These are phyloP conservation scores for Forsythia viridissima DNA, from an alignment of 257 asterid species.

Conservation along the genomic window DNA sequence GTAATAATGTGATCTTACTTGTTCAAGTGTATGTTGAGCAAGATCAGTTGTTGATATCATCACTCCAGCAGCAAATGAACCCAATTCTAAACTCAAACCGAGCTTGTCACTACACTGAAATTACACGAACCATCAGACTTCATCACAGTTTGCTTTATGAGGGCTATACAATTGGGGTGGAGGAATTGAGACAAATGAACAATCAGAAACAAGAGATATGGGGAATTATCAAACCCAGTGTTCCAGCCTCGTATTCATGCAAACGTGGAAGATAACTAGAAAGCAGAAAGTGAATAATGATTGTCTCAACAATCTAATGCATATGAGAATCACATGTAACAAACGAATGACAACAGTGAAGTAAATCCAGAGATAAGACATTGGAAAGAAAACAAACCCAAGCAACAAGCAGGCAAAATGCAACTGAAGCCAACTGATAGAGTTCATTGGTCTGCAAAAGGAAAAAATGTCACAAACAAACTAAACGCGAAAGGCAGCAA, in stretches of 20 bases:
- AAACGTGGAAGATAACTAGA: too few relatives aligned
- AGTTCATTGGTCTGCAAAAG: constrained; percentile 91
- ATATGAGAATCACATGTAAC: not conserved
- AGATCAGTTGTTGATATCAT: constrained; percentile 99
- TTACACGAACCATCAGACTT: constrained; percentile 28
- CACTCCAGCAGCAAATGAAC: constrained; percentile 99
- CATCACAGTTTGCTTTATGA: constrained; percentile 19
- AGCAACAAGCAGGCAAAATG: constrained; percentile 98
- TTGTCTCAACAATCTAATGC: too few relatives aligned
- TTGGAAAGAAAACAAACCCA: constrained; percentile 70
- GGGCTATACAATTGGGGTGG: not conserved
- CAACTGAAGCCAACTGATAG: constrained; percentile 93
- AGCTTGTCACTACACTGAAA: constrained; percentile 98
- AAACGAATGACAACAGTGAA: not conserved
- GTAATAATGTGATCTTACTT: constrained; percentile 45
- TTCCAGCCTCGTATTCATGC: too few relatives aligned
- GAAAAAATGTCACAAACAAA: constrained; percentile 17
- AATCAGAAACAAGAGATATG: not conserved
- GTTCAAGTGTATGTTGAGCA: constrained; percentile 96
- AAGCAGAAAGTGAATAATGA: too few relatives aligned
- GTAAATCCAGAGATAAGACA: constrained; percentile 1
- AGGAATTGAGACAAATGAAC: not conserved
- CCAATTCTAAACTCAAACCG: constrained; percentile 96
- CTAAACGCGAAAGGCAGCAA: constrained; percentile 23
- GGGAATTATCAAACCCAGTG: too few relatives aligned